Conservation (phyloP, 768 basidiomycete genomes). For the Rhodotorula babjevae region DNA sequence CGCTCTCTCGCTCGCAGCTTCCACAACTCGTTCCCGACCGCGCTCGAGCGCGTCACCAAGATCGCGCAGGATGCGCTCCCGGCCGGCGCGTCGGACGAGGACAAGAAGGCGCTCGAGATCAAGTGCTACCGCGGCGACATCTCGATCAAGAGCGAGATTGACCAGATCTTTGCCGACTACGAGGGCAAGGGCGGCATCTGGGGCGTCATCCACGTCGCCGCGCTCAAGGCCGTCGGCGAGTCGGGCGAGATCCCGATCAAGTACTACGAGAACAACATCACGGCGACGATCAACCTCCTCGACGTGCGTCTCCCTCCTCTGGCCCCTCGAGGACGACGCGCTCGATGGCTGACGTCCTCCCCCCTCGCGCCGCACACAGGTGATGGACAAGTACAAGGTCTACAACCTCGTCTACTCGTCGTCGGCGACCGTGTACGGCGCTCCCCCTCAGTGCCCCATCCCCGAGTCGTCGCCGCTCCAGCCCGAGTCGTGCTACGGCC, state of each 20-base stretch:
- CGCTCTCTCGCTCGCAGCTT: constrained; percentile 54
- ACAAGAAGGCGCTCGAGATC: constrained; percentile 67
- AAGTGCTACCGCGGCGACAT: constrained; percentile 69
- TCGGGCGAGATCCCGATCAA: constrained; percentile 84
- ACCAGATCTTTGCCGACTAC: constrained; percentile 74
- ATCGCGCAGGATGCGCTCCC: constrained; percentile 73
- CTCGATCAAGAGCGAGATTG: constrained; percentile 65
- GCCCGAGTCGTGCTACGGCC: constrained; percentile 89
- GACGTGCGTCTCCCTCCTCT: constrained; percentile 44
- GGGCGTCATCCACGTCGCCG: constrained; percentile 94
- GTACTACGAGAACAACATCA: constrained; percentile 92
- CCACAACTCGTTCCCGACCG: constrained; percentile 77
- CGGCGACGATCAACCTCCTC: constrained; percentile 76
- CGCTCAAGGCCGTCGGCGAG: constrained; percentile 96
- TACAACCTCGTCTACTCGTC: constrained; percentile 91
- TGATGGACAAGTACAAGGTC: constrained; percentile 79
- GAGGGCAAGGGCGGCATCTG: constrained; percentile 78
- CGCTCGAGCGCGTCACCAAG: constrained; percentile 70
- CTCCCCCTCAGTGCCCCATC: constrained; percentile 84
- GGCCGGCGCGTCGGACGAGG: constrained; percentile 59
- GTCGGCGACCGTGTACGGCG: constrained; percentile 96
- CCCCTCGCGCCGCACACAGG: constrained; percentile 49
- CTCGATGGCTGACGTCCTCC: too few relatives aligned
- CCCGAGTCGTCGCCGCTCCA: constrained; percentile 81
- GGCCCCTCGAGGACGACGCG: not conserved